A percentile compares a stretch with the other conserved stretches of the same genome.
Evolutionary conservation across 2,329 filamentous ascomycete genomes (phyloP).

Genomic region (Phaeophleospora eucalypticola): DNA sequence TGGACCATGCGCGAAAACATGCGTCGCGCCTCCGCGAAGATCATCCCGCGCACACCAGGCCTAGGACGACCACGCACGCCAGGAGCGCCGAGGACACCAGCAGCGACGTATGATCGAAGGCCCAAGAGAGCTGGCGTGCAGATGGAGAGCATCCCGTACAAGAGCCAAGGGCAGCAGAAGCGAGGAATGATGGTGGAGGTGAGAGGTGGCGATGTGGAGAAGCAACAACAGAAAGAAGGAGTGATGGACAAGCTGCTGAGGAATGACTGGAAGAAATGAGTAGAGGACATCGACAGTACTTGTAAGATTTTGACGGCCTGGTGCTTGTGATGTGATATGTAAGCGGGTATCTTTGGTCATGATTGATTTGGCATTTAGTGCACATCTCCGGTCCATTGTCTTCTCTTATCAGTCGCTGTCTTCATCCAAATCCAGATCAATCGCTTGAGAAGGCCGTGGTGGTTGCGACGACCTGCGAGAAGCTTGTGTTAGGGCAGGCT

Average conservation of each 20-base stretch:
- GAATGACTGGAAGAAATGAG: constrained; percentile 27
- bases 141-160: constrained; percentile 14
- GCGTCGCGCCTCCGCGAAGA: constrained; percentile 55
- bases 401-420: constrained; percentile 18
- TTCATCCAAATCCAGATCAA: constrained; percentile 19
- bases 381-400: constrained; percentile 6
- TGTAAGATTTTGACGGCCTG: no score
- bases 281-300: no score
- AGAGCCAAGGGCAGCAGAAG: constrained; percentile 21
- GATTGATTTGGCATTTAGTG: neutral
- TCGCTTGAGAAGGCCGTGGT: constrained; percentile 13
- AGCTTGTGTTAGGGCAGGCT: constrained; percentile 14
- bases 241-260: constrained; percentile 18
- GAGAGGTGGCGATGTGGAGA: constrained; percentile 30
- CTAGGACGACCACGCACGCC: neutral
- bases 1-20: constrained; percentile 74
- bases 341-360: neutral
- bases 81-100: neutral
- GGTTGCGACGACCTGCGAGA: constrained; percentile 3
- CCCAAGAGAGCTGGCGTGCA: constrained; percentile 22
- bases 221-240: constrained; percentile 22
- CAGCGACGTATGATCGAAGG: constrained; percentile 7
- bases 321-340: no score
- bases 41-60: constrained; percentile 29
- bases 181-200: constrained; percentile 24